phyloP scores from a whole-genome alignment of 352 stramenopile genomes.

The Aphanomyces cochlioides region DNA sequence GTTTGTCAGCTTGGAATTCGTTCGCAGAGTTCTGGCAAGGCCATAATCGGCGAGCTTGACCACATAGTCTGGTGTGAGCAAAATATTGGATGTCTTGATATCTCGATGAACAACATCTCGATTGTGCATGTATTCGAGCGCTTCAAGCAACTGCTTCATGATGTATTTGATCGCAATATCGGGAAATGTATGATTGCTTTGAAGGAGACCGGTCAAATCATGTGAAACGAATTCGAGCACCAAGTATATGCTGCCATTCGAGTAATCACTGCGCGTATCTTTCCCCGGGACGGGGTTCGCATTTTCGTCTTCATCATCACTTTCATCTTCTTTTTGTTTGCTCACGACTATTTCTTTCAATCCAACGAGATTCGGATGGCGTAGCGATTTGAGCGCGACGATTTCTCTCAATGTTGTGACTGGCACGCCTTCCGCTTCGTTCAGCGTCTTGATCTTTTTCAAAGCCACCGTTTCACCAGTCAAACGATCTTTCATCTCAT shows the following conservation, averaged over 20 bases:
- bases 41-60: slow-evolving; percentile 86
- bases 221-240: slow-evolving; percentile 85
- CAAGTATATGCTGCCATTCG: slow-evolving; percentile 81
- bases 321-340: slow-evolving; percentile 76
- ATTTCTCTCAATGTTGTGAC: slow-evolving; percentile 97
- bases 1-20: slow-evolving; percentile 89
- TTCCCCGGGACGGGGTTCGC: slow-evolving; percentile 31
- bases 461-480: slow-evolving; percentile 83
- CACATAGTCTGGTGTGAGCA: slow-evolving; percentile 69
- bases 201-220: slow-evolving; percentile 80
- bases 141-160: slow-evolving; percentile 81
- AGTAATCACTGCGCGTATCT: slow-evolving; percentile 79
- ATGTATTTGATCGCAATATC: slow-evolving; percentile 83
- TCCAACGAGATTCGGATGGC: slow-evolving; percentile 93
- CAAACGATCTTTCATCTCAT: slow-evolving; percentile 84
- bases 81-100: slow-evolving; percentile 89
- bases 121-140: slow-evolving; percentile 87
- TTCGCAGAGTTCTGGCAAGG: slow-evolving; percentile 71
- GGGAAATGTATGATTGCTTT: slow-evolving; percentile 48
- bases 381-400: slow-evolving; percentile 96
- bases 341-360: slow-evolving; percentile 95
- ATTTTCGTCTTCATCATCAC: slow-evolving; percentile 38
- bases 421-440: slow-evolving; percentile 86
- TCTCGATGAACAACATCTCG: slow-evolving; percentile 84
- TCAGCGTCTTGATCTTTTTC: slow-evolving; percentile 88